Conservation (phyloP, 768 basidiomycete genomes). For the Cubamyces lactineus region DNA sequence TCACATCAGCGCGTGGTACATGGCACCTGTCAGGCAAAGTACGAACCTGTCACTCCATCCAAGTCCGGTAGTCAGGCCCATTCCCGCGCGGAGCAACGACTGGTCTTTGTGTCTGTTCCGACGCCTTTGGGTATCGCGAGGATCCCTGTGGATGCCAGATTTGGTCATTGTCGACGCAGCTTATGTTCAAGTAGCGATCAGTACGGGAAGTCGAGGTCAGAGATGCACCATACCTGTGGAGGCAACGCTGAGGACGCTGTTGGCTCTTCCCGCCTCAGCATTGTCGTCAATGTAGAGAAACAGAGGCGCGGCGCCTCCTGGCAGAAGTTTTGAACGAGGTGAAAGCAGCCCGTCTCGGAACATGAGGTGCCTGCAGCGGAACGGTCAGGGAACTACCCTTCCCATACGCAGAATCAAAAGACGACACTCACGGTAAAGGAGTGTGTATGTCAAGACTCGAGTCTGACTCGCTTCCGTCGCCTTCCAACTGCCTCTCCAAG, state of each 20-base stretch:
- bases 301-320: constrained; percentile 29
- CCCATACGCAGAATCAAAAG: background rate
- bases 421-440: constrained; percentile 41
- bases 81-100: constrained; percentile 39
- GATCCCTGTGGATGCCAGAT: constrained; percentile 39
- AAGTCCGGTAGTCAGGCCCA: constrained; percentile 45
- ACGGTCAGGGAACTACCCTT: background rate
- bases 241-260: constrained; percentile 34
- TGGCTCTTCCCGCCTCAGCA: constrained; percentile 13
- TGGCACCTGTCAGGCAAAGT: background rate
- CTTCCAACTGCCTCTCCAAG: constrained; percentile 26
- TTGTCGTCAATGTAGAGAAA: constrained; percentile 20
- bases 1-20: background rate
- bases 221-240: constrained; percentile 30
- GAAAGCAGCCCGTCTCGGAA: constrained; percentile 45
- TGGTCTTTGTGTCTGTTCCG: constrained; percentile 43
- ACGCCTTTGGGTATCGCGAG: constrained; percentile 40
- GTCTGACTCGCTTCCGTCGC: constrained; percentile 37
- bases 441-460: constrained; percentile 45
- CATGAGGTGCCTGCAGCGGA: constrained; percentile 40
- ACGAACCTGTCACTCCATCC: constrained; percentile 46
- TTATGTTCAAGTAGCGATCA: constrained; percentile 5
- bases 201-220: background rate
- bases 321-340: constrained; percentile 43
- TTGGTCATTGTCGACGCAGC: constrained; percentile 35